Base-by-base conservation (phyloP, 208 protist genomes). In the Wallacemonas sp. region DNA sequence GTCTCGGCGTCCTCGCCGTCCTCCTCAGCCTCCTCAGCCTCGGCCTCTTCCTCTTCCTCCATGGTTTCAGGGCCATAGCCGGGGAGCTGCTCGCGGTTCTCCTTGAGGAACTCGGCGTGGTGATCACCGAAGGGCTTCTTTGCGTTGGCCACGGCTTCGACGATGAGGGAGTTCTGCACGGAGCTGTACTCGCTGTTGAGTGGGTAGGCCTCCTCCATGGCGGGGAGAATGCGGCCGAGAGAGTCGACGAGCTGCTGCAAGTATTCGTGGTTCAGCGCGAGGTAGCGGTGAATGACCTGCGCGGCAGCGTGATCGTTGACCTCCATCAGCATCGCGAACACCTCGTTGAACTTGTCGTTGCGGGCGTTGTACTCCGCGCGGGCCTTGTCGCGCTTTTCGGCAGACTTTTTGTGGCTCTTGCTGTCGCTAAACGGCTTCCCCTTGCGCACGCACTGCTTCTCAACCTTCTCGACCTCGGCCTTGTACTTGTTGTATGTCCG, bases 271-370 rank as follows among this genome's bases (percentile, higher is more conserved):
- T 88, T 85, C 26, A 88, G 61, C 1, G 68, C 41, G 29, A 88
- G 72, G 70, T 85, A 88, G 65, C 78, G 82, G 65, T 88, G 75
- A n/a, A 88, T 82, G 23, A 85, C 72, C 60, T 84, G 75, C 14
- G 82, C 78, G 12, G 78, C 78, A 16, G 82, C 78, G 76, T 88
- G 78, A 57, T 84, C 82, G 56, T 88, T 84, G 38, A 88, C 79
- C 61, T 88, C 78, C 82, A 85, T 88, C 61, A 88, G 69, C 61
- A 85, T n/a, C 2, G 43, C 32, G 55, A 82, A 88, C 6, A 65
- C 64, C 41, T 76, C 65, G 61, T 80, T 85, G 63, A 83, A 88
- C 39, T 82, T 81, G 26, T 75, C 69, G 3, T 70, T 71, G 9
- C 60, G 55, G 36, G 55, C 66, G 11, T 46, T 12, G 65, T 81